These are phyloP conservation scores for Lyophyllum decastes DNA, from an alignment of 768 basidiomycete species.

Conservation along the genomic window DNA sequence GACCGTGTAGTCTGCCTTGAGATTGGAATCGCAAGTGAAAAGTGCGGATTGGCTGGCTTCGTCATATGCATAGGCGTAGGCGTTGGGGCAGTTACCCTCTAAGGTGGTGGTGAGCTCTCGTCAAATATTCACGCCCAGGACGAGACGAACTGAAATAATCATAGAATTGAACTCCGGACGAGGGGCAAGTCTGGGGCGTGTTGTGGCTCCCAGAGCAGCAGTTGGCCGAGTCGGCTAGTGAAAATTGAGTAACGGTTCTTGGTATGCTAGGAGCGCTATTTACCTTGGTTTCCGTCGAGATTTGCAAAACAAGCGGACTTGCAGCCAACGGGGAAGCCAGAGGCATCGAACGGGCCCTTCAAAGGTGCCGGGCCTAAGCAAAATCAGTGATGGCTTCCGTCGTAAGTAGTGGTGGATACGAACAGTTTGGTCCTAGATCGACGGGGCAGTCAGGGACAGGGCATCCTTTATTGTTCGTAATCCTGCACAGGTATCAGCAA, in stretches of 20 bases:
- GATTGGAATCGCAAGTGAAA: conserved; percentile 46
- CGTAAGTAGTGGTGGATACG: conserved; percentile 1
- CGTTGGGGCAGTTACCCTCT: conserved; percentile 44
- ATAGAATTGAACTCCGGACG: conserved; percentile 42
- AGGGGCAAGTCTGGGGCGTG: conserved; percentile 57
- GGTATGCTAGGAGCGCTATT: background rate
- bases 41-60: conserved; percentile 53
- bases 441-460: conserved; percentile 57
- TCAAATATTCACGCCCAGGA: background rate
- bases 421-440: conserved; percentile 62
- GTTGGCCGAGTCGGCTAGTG: conserved; percentile 55
- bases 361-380: conserved; percentile 48
- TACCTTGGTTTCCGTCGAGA: conserved; percentile 42
- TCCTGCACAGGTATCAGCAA: conserved; percentile 20
- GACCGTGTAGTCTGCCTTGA: conserved; percentile 47
- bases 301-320: conserved; percentile 55
- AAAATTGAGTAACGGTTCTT: background rate
- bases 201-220: conserved; percentile 62
- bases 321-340: conserved; percentile 61
- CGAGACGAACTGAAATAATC: conserved; percentile 34
- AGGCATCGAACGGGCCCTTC: conserved; percentile 52
- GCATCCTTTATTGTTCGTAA: conserved; percentile 59
- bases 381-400: background rate
- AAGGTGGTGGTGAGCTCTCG: background rate
- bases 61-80: conserved; percentile 59